These are phyloP conservation scores for Talaromyces sp. DNA, from an alignment of 2,329 filamentous ascomycete genomes.

Conservation along the genomic window DNA sequence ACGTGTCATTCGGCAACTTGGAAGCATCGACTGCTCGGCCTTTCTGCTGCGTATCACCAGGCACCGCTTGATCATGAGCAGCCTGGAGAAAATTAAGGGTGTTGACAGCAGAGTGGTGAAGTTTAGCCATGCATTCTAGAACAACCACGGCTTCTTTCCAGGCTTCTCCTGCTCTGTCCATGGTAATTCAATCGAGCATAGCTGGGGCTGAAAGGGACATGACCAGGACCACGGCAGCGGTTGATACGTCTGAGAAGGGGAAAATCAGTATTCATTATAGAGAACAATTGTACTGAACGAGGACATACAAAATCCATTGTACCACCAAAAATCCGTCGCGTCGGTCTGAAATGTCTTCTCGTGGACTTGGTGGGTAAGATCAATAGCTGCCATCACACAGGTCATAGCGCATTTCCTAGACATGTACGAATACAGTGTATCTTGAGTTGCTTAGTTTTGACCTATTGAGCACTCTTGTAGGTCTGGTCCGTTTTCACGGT, in stretches of 20 bases:
- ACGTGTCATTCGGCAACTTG: background rate
- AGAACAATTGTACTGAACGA: too few relatives aligned
- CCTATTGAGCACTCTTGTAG: too few relatives aligned
- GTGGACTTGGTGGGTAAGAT: slow-evolving; percentile 27
- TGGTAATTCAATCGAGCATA: background rate
- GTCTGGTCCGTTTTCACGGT: background rate
- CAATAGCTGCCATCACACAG: slow-evolving; percentile 27
- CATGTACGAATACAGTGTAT: slow-evolving; percentile 21
- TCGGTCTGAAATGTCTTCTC: slow-evolving; percentile 24
- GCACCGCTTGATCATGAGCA: slow-evolving; percentile 1
- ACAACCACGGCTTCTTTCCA: slow-evolving; percentile 22
- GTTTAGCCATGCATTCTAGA: slow-evolving; percentile 22
- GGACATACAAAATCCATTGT: slow-evolving; percentile 36
- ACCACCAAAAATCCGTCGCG: slow-evolving; percentile 33
- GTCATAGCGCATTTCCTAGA: slow-evolving; percentile 25
- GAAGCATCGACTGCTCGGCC: background rate
- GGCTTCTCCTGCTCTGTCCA: background rate
- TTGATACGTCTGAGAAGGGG: background rate
- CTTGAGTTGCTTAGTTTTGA: background rate
- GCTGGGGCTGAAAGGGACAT: background rate
- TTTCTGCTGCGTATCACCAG: too few relatives aligned
- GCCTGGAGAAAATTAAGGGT: slow-evolving; percentile 25
- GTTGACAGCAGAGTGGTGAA: slow-evolving; percentile 25
- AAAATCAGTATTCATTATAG: too few relatives aligned
- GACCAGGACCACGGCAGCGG: background rate